Conservation (phyloP, 768 basidiomycete species). For the Amanita muscaria region DNA sequence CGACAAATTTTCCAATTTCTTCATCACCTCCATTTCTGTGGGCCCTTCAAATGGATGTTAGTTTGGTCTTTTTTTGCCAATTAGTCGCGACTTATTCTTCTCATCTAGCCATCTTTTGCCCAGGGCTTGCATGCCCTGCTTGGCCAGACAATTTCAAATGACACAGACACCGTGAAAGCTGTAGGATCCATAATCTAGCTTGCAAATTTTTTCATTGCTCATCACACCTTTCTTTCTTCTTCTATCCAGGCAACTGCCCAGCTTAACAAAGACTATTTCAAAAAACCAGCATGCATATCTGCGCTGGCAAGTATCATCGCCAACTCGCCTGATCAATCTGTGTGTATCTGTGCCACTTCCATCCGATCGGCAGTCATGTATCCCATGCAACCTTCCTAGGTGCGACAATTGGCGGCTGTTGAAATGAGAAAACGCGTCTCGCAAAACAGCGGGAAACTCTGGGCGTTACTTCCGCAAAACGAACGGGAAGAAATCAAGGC, state of each 20-base stretch:
- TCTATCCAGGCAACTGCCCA: slow-evolving; percentile 72
- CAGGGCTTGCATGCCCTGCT: slow-evolving; percentile 82
- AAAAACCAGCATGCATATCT: slow-evolving; percentile 82
- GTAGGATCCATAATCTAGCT: too few species aligned
- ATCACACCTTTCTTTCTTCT: slow-evolving; percentile 10
- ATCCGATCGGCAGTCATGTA: slow-evolving; percentile 7
- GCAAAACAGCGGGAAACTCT: slow-evolving; percentile 72
- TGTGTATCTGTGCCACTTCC: slow-evolving; percentile 33
- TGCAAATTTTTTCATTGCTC: slow-evolving; percentile 40
- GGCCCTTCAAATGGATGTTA: slow-evolving; percentile 39
- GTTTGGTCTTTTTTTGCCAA: slow-evolving; percentile 15
- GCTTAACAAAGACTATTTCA: slow-evolving; percentile 90
- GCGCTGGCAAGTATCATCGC: slow-evolving; percentile 84
- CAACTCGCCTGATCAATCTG: slow-evolving; percentile 74
- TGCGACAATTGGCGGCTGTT: slow-evolving; percentile 94
- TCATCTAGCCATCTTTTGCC: slow-evolving; percentile 56
- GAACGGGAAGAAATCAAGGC: slow-evolving; percentile 79
- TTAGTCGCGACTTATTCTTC: slow-evolving; percentile 14
- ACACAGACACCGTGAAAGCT: slow-evolving; percentile 83
- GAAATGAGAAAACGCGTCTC: slow-evolving; percentile 91
- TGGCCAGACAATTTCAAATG: slow-evolving; percentile 76
- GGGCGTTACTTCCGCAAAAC: slow-evolving; percentile 60
- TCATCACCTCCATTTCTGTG: slow-evolving; percentile 13
- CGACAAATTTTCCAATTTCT: slow-evolving; percentile 46
- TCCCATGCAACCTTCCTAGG: slow-evolving; percentile 34